Evolutionary conservation across 2,329 filamentous ascomycete genomes (phyloP).

Genomic region (Cladosporium velox): DNA sequence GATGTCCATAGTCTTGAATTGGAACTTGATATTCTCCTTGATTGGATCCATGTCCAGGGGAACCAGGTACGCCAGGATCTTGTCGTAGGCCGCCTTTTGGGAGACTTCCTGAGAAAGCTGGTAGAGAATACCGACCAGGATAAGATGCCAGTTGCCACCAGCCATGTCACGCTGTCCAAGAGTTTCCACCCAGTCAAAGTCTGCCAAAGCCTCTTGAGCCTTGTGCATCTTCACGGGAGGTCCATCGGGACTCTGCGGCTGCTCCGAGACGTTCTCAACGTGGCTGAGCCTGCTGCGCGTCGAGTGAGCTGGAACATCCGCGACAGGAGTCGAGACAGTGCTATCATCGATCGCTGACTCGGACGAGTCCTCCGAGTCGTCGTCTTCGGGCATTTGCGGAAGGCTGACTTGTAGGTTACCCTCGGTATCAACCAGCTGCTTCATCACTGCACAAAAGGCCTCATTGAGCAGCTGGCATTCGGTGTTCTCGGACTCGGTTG

Average conservation of each 20-base stretch:
- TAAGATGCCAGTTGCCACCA: conserved; percentile 87
- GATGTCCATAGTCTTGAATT: conserved; percentile 76
- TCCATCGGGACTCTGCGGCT: conserved; percentile 36
- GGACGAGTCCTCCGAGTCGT: conserved; percentile 66
- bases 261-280: conserved; percentile 66
- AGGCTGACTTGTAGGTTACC: conserved; percentile 79
- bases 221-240: conserved; percentile 52
- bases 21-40: conserved; percentile 68
- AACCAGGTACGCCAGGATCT: conserved; percentile 77
- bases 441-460: conserved; percentile 87
- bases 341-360: conserved; percentile 65
- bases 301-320: conserved; percentile 74
- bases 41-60: conserved; percentile 75
- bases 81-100: conserved; percentile 71
- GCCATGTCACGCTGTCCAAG: conserved; percentile 81
- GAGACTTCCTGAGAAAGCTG: conserved; percentile 77
- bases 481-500: conserved; percentile 61
- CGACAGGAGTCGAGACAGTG: conserved; percentile 58
- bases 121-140: conserved; percentile 82
- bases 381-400: conserved; percentile 72
- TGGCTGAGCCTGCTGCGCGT: conserved; percentile 74
- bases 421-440: conserved; percentile 77
- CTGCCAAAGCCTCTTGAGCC: conserved; percentile 72
- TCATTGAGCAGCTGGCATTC: conserved; percentile 87
- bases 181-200: conserved; percentile 82